Evolutionary conservation across 2,329 filamentous ascomycete genomes (phyloP).

Genomic region (Neurospora sp.): DNA sequence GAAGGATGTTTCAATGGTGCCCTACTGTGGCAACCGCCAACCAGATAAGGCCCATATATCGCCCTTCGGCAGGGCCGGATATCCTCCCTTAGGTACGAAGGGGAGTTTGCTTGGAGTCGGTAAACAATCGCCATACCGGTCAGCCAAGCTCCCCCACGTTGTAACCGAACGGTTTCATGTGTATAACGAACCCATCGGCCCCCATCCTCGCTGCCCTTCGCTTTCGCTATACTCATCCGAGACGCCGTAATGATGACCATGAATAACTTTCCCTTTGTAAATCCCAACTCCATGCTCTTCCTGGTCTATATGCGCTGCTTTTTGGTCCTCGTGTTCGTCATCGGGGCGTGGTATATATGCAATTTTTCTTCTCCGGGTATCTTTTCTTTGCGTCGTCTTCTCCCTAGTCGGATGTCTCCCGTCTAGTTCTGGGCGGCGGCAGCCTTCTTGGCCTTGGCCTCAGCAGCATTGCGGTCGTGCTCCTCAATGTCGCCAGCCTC

Average conservation of each 20-base stretch:
- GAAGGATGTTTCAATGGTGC: background rate
- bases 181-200: background rate
- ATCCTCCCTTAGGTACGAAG: background rate
- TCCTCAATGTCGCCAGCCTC: slow-evolving; percentile 90
- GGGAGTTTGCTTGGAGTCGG: background rate
- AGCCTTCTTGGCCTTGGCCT: slow-evolving; percentile 24
- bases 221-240: background rate
- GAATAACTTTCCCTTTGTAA: background rate
- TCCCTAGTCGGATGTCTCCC: background rate
- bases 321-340: background rate
- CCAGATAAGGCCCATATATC: background rate
- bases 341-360: background rate
- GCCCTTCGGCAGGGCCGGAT: background rate
- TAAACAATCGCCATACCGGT: background rate
- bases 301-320: background rate
- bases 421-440: slow-evolving; percentile 1
- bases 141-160: background rate
- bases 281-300: background rate
- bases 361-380: background rate
- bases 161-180: background rate
- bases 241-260: background rate
- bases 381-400: background rate
- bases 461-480: slow-evolving; percentile 63
- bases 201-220: background rate
- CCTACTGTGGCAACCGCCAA: background rate